Evolutionary conservation across 805 yeast species (phyloP).

Genomic region (Candida insectalens): DNA sequence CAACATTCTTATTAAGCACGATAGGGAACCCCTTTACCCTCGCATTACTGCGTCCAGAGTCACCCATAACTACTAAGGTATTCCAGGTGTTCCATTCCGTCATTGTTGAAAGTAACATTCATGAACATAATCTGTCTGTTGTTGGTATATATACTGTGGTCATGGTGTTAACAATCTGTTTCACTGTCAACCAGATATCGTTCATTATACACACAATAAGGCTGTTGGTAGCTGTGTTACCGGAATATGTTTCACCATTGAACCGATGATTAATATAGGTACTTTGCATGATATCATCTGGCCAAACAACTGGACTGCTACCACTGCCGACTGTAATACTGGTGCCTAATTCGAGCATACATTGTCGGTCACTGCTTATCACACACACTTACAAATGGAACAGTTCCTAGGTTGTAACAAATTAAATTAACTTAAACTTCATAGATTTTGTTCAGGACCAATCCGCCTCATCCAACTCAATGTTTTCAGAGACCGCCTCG

Average conservation of each 20-base stretch:
- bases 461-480: background rate
- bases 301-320: constrained; percentile 98
- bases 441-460: too few species aligned
- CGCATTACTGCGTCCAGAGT: too few species aligned
- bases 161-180: constrained; percentile 84
- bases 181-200: constrained; percentile 88
- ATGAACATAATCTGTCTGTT: constrained; percentile 68
- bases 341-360: constrained; percentile 97
- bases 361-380: constrained; percentile 81
- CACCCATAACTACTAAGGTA: too few species aligned
- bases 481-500: background rate
- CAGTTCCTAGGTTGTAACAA: too few species aligned
- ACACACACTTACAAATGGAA: constrained; percentile 96
- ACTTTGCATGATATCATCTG: constrained; percentile 70
- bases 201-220: constrained; percentile 91
- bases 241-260: constrained; percentile 94
- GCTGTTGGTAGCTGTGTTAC: constrained; percentile 90
- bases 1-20: too few species aligned
- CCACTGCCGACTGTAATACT: constrained; percentile 79
- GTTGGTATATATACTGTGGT: constrained; percentile 87
- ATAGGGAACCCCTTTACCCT: too few species aligned
- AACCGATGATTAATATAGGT: constrained; percentile 93
- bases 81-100: constrained; percentile 89
- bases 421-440: too few species aligned
- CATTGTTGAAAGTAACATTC: constrained; percentile 81